Evolutionary conservation across 2,329 filamentous ascomycete genomes (phyloP), one percentile per base, ranked within the genome.

Genomic region (Penicillium freii): DNA sequence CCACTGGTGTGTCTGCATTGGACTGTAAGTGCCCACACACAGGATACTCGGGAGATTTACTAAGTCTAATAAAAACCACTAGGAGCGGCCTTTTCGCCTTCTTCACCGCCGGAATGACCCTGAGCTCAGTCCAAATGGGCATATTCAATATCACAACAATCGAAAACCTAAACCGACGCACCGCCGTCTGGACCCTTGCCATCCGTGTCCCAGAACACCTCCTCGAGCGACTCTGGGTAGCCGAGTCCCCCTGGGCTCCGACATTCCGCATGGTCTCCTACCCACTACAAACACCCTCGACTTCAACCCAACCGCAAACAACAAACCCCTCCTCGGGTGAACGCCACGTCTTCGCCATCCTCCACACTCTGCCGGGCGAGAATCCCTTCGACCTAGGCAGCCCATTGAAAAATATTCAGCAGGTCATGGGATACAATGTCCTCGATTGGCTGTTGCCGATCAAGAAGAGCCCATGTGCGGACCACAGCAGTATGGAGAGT

Each of bases 301-400:
- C 67, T 4, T 54, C 62, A 33, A 47, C 43, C 6, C 42, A 64
- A n/a, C 60, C 44, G 58, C 56, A 63, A 47, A 45, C 57, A 44
- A 63, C 36, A 53, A 58, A 50, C 68, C 5, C 73, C 78, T 33
- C 82, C 83, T 61, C 66, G 71, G 43, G 78, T 3, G 84, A 85
- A 25, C 80, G 77, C 5, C 83, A 87, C 29, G 88, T 84, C 11
- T 97, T 96, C 70, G 91, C 90, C 13, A 88, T 97, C 40, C 78
- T 97, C 2, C 82, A 84, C 59, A 90, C 89, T 0, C 79, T 85
- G 3, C 82, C 84, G 0, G 87, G 90, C 10, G 87, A 94, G 65
- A 96, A 96, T 64, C 91, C 91, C 0, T 99, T 91, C 87, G 85
- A 96, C 66, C 77, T 94, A 0, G 90, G 89, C 2, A 77, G 72